These are phyloP conservation scores for Metarhizium brunneum DNA, from an alignment of 2,329 filamentous ascomycete genomes.

Conservation along the genomic window DNA sequence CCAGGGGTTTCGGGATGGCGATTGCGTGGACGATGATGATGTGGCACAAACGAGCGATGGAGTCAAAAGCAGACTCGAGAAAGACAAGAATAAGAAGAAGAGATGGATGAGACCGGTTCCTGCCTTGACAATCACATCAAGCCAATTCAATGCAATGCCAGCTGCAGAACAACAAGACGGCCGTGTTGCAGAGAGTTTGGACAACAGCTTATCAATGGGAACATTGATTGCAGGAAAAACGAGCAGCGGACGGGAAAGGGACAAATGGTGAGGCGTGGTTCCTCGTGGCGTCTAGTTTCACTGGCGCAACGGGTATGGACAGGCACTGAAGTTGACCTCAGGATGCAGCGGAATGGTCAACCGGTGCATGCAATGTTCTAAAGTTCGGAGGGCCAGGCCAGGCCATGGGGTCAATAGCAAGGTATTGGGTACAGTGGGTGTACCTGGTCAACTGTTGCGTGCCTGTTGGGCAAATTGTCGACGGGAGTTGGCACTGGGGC, in stretches of 20 bases:
- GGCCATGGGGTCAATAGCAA: too few relatives aligned
- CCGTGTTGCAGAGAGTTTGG: background rate
- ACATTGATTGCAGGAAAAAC: too few relatives aligned
- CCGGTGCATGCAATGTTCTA: too few relatives aligned
- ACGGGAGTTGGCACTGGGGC: too few relatives aligned
- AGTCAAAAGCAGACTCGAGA: background rate
- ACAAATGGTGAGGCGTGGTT: background rate
- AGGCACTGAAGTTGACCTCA: too few relatives aligned
- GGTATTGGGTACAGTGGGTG: too few relatives aligned
- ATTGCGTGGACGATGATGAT: background rate
- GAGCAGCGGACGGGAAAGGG: too few relatives aligned
- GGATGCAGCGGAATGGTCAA: too few relatives aligned
- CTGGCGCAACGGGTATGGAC: background rate
- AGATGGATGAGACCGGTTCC: background rate
- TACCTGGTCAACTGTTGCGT: too few relatives aligned
- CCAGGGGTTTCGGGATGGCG: background rate
- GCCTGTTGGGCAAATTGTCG: too few relatives aligned
- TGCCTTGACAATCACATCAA: background rate
- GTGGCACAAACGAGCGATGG: conserved; percentile 5
- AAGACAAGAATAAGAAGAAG: background rate
- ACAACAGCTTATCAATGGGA: background rate
- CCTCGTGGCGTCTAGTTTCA: background rate
- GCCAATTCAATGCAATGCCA: background rate
- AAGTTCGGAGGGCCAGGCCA: too few relatives aligned
- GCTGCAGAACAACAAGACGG: background rate